A percentile compares a stretch with the other conserved stretches of the same genome.
Evolutionary conservation across 1,139 yeast species (phyloP).

Genomic region (Suzukiozyma palmioleophila): DNA sequence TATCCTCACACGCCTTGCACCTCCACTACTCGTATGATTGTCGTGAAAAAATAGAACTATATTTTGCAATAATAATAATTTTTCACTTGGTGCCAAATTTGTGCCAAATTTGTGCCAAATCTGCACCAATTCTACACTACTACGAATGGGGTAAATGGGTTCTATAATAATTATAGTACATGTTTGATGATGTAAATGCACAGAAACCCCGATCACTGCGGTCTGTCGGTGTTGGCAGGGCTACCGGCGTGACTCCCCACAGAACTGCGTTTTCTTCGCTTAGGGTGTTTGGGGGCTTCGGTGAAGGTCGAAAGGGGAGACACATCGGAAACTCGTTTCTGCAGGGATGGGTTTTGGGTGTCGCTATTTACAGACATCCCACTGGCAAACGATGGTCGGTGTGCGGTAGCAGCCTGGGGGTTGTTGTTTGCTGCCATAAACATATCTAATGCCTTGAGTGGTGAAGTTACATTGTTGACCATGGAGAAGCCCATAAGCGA

Average conservation of each 20-base stretch:
- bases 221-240: slow-evolving; percentile 1
- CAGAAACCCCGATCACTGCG: too few relatives aligned
- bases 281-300: slow-evolving; percentile 6
- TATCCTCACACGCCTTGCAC: too few relatives aligned
- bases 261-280: slow-evolving; percentile 5
- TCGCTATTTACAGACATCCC: background rate
- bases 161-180: too few relatives aligned
- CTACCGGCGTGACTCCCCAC: slow-evolving; percentile 6
- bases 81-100: too few relatives aligned
- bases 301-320: slow-evolving; percentile 2
- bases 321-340: slow-evolving; percentile 1
- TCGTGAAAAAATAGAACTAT: too few relatives aligned
- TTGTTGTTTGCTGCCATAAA: slow-evolving; percentile 32
- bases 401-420: background rate
- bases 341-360: background rate
- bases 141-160: too few relatives aligned
- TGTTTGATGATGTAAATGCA: too few relatives aligned
- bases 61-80: too few relatives aligned
- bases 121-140: too few relatives aligned
- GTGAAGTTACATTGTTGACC: slow-evolving; percentile 43
- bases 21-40: too few relatives aligned
- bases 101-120: too few relatives aligned
- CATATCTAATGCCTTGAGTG: slow-evolving; percentile 54
- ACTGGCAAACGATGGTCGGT: background rate
- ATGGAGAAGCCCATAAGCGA: slow-evolving; percentile 59